A percentile compares a stretch with the other conserved stretches of the same genome.
Evolutionary conservation across 257 asterid genomes (phyloP).

Genomic region (Linaria vulgaris): DNA sequence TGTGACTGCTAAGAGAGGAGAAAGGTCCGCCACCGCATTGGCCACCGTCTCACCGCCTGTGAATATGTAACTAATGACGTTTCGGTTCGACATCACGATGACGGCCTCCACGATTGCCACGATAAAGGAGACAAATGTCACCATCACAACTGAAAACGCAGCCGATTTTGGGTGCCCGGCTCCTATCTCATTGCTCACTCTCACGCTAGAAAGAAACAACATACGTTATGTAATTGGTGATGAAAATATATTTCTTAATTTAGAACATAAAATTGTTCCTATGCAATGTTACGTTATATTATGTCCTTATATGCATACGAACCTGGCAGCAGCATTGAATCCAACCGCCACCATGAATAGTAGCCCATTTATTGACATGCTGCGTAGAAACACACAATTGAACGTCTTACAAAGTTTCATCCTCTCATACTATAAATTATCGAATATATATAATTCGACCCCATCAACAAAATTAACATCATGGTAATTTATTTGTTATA

Average conservation of each 20-base stretch:
- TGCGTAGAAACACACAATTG: conserved; percentile 32
- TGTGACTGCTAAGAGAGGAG: conserved; percentile 53
- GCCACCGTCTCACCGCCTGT: conserved; percentile 57
- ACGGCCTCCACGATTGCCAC: conserved; percentile 38
- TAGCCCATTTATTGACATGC: conserved; percentile 49
- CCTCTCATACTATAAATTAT: no score
- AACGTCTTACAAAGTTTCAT: no score
- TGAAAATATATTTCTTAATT: no score
- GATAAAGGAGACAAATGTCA: conserved; percentile 35
- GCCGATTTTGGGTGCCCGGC: conserved; percentile 59
- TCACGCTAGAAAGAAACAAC: no score
- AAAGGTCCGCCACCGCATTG: conserved; percentile 59
- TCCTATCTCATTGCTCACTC: conserved; percentile 65
- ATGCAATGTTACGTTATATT: no score
- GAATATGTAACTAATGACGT: conserved; percentile 53
- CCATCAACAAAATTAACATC: no score
- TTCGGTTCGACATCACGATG: conserved; percentile 41
- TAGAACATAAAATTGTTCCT: no score
- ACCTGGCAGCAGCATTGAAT: conserved; percentile 69
- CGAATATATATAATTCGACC: no score
- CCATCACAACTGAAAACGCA: conserved; percentile 46
- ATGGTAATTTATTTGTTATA: no score
- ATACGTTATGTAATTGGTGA: no score
- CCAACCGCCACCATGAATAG: conserved; percentile 53
- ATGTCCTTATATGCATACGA: no score